phyloP scores from a whole-genome alignment of 2,329 filamentous ascomycete species.

The Colletotrichum sp. region DNA sequence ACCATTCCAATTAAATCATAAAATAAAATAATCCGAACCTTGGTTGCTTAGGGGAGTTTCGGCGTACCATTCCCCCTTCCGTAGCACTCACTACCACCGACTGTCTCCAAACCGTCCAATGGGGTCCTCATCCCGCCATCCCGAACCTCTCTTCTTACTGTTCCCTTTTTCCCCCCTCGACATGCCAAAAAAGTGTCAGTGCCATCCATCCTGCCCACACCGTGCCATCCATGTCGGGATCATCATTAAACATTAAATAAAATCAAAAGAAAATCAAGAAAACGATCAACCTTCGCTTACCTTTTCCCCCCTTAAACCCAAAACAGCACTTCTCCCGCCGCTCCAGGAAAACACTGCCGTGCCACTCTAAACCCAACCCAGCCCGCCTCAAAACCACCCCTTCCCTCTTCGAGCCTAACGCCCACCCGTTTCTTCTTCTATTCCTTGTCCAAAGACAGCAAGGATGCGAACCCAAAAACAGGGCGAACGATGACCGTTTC shows the following conservation, averaged over 20 bases:
- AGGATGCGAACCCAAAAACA: neutral
- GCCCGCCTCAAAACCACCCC: neutral
- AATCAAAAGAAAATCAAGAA: neutral
- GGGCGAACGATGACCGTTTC: conserved; percentile 20
- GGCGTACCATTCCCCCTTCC: neutral
- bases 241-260: neutral
- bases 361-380: neutral
- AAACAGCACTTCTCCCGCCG: neutral
- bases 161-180: neutral
- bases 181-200: neutral
- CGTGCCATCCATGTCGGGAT: neutral
- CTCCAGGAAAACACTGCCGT: neutral
- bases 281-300: neutral
- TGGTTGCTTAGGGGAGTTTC: neutral
- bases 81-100: neutral
- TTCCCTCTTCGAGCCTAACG: neutral
- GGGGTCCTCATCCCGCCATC: neutral
- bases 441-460: neutral
- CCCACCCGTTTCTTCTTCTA: neutral
- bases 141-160: neutral
- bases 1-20: neutral
- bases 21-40: neutral
- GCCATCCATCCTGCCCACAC: neutral
- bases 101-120: neutral
- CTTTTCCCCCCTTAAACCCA: neutral